Conservation (phyloP, 2,329 filamentous ascomycete genomes). For the Westerdykella ornata region DNA sequence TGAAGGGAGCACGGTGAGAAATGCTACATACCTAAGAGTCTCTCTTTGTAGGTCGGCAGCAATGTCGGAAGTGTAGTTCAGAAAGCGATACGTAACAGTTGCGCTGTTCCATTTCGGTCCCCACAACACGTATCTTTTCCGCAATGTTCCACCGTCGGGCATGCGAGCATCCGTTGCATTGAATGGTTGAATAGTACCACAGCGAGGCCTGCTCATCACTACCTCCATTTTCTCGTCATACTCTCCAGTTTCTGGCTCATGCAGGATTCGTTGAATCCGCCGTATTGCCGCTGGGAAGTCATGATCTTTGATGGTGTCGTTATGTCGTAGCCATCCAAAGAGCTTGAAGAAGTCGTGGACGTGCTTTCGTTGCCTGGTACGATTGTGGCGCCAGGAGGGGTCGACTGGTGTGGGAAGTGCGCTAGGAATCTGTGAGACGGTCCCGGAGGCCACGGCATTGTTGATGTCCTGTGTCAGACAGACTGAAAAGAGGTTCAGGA, state of each 20-base stretch:
- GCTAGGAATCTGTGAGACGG: conserved; percentile 19
- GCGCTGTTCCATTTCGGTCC: conserved; percentile 25
- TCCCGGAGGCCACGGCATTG: conserved; percentile 4
- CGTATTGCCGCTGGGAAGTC: conserved; percentile 22
- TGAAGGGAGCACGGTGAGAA: not conserved
- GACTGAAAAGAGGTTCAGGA: conserved; percentile 3
- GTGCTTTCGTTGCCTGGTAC: conserved; percentile 18
- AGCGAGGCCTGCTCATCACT: conserved; percentile 22
- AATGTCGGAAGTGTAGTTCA: conserved; percentile 22
- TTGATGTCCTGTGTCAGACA: conserved; percentile 4
- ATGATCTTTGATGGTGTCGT: conserved; percentile 15
- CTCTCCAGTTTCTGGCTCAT: conserved; percentile 19
- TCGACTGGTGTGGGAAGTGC: conserved; percentile 6
- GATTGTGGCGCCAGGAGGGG: conserved; percentile 10
- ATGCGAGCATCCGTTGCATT: conserved; percentile 16
- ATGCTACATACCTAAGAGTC: conserved; percentile 17
- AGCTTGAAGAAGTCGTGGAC: conserved; percentile 27
- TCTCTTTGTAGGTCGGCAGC: conserved; percentile 12
- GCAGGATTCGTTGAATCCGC: conserved; percentile 22
- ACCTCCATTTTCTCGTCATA: conserved; percentile 22
- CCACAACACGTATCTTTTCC: conserved; percentile 24
- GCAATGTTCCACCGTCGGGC: not conserved
- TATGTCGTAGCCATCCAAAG: conserved; percentile 22
- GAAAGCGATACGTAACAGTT: conserved; percentile 21
- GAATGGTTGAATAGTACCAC: conserved; percentile 20